A percentile compares a stretch with the other conserved stretches of the same genome.
Evolutionary conservation across 805 yeast species (phyloP).

Genomic region (Starmerella apicola): DNA sequence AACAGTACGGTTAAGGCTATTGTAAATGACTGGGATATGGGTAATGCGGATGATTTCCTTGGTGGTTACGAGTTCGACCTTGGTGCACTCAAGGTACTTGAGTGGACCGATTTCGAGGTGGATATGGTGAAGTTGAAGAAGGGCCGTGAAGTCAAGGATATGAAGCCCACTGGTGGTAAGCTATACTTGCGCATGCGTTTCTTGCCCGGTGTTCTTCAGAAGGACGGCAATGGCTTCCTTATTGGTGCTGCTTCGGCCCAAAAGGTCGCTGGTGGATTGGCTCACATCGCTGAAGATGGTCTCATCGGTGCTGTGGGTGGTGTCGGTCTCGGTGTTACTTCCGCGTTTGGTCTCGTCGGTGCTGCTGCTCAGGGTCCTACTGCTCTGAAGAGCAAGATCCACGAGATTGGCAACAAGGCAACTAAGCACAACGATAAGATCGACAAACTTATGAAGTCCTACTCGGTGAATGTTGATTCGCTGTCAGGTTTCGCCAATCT

Average conservation of each 20-base stretch:
- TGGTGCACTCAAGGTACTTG: conserved; percentile 45
- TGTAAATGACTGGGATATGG: conserved; percentile 86
- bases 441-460: conserved; percentile 13
- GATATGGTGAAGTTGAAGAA: conserved; percentile 34
- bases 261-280: conserved; percentile 19
- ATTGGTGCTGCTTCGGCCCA: conserved; percentile 18
- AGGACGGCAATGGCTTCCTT: conserved; percentile 16
- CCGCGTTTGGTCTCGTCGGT: conserved; percentile 34
- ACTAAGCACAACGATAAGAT: conserved; percentile 9
- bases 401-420: conserved; percentile 26
- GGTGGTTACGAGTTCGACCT: conserved; percentile 54
- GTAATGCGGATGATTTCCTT: conserved; percentile 70
- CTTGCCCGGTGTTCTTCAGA: conserved; percentile 52
- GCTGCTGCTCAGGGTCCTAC: conserved; percentile 29
- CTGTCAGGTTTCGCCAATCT: conserved; percentile 21
- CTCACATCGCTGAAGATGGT: conserved; percentile 20
- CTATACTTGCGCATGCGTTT: conserved; percentile 48
- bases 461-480: conserved; percentile 15
- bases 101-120: conserved; percentile 39
- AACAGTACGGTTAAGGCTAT: conserved; percentile 29
- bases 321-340: conserved; percentile 40
- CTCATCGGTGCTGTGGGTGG: conserved; percentile 32
- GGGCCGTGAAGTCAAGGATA: conserved; percentile 33
- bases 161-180: conserved; percentile 46
- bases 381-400: conserved; percentile 34